phyloP scores from a whole-genome alignment of 257 asterid genomes.

The Solanum raphanifolium region DNA sequence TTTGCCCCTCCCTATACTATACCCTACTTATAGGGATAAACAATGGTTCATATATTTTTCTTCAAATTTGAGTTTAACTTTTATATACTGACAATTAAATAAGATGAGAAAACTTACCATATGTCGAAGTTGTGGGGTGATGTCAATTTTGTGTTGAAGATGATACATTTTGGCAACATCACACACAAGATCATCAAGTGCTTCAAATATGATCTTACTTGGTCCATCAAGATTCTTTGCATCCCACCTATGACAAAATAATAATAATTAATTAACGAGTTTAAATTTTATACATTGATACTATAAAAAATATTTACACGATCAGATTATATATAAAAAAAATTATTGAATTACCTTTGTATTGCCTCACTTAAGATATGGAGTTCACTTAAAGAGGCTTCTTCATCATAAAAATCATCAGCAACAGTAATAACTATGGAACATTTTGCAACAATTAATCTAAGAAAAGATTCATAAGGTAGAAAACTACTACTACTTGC shows the following conservation, averaged over 20 bases:
- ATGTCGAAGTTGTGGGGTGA: conserved; percentile 12
- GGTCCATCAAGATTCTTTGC: conserved; percentile 37
- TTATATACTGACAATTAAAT: background rate
- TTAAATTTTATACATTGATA: background rate
- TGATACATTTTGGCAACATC: conserved; percentile 11
- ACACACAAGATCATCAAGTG: conserved; percentile 40
- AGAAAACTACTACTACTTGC: conserved; percentile 19
- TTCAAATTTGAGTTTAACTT: background rate
- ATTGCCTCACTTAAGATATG: conserved; percentile 37
- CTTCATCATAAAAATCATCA: conserved; percentile 54
- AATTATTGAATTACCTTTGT: conserved; percentile 16
- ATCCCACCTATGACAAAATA: conserved; percentile 36
- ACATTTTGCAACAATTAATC: conserved; percentile 32
- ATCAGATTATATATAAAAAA: background rate
- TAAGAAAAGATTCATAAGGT: conserved; percentile 23
- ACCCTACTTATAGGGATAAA: background rate
- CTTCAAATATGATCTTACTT: conserved; percentile 43
- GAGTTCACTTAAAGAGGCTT: conserved; percentile 31
- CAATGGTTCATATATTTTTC: background rate
- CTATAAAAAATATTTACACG: background rate
- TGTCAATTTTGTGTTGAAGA: conserved; percentile 9
- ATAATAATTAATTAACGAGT: background rate
- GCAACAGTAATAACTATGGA: conserved; percentile 40
- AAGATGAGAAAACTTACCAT: conserved; percentile 23
- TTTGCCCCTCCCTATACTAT: background rate